phyloP scores from a whole-genome alignment of 768 basidiomycete genomes.

The Filobasidium wieringae region DNA sequence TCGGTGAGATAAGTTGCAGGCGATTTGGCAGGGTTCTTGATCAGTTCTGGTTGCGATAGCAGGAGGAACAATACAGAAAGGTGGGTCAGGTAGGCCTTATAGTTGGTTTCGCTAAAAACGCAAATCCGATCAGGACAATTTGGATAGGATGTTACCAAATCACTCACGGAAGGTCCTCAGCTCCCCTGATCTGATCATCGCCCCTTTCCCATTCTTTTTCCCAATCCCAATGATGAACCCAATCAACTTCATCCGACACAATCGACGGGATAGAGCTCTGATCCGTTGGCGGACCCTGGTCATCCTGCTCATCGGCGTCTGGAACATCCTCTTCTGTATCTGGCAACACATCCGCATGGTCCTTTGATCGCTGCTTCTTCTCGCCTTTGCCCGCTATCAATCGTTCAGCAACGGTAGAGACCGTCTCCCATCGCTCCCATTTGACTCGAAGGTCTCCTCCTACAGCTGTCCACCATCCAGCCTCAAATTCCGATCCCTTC shows the following conservation, averaged over 20 bases:
- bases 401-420: constrained; percentile 5
- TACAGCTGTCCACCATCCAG: not conserved
- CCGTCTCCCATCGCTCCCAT: constrained; percentile 15
- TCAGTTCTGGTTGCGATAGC: not conserved
- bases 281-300: not conserved
- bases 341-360: not conserved
- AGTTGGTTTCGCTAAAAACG: constrained; percentile 13
- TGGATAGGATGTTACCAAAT: no score
- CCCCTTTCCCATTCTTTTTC: constrained; percentile 13
- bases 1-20: constrained; percentile 1
- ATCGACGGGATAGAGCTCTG: no score
- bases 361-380: not conserved
- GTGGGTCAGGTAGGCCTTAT: constrained; percentile 12
- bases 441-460: constrained; percentile 6
- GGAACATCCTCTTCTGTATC: not conserved
- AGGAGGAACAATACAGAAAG: constrained; percentile 9
- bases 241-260: not conserved
- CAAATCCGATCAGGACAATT: not conserved
- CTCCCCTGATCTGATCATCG: constrained; percentile 11
- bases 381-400: not conserved
- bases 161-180: constrained; percentile 15
- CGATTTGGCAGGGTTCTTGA: not conserved
- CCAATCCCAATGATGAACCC: constrained; percentile 11
- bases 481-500: constrained; percentile 4
- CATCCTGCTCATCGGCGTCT: not conserved